Conservation (phyloP, 2,329 filamentous ascomycete species). For the Neonectria magnoliae region DNA sequence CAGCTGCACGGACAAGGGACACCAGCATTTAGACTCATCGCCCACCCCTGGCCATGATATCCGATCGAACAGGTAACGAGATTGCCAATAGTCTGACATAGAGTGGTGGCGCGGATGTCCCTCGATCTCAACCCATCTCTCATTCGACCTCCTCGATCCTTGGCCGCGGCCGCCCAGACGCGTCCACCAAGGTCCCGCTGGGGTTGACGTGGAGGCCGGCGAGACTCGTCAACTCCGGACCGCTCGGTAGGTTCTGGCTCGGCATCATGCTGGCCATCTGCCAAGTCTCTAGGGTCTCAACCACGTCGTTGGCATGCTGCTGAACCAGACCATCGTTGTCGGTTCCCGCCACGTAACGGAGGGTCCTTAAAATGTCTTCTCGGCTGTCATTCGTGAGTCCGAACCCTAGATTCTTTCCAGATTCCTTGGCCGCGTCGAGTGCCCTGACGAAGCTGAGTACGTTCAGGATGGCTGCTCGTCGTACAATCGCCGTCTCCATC, state of each 20-base stretch:
- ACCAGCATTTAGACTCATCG: slow-evolving; percentile 15
- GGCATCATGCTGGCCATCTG: slow-evolving; percentile 62
- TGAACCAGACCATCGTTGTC: slow-evolving; percentile 76
- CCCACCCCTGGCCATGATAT: slow-evolving; percentile 28
- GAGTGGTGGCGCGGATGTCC: slow-evolving; percentile 27
- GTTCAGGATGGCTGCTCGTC: slow-evolving; percentile 72
- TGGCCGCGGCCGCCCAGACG: slow-evolving; percentile 47
- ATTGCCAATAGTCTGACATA: slow-evolving; percentile 38
- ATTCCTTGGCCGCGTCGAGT: slow-evolving; percentile 63
- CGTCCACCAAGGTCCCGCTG: slow-evolving; percentile 37
- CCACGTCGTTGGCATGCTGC: slow-evolving; percentile 72
- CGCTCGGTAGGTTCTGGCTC: slow-evolving; percentile 37
- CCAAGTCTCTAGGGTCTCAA: slow-evolving; percentile 73
- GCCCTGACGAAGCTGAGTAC: slow-evolving; percentile 70
- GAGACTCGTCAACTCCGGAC: slow-evolving; percentile 45
- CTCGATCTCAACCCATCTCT: slow-evolving; percentile 37
- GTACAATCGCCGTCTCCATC: slow-evolving; percentile 69
- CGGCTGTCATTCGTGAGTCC: slow-evolving; percentile 65
- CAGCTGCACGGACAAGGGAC: slow-evolving; percentile 25
- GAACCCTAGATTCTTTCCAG: slow-evolving; percentile 59
- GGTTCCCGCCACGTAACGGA: slow-evolving; percentile 71
- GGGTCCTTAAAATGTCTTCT: slow-evolving; percentile 68
- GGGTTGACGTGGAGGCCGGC: slow-evolving; percentile 53
- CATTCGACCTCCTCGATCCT: slow-evolving; percentile 72
- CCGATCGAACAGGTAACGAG: slow-evolving; percentile 35